These are phyloP conservation scores for Euphrasia confusa DNA, from an alignment of 257 asterid species.

Conservation along the genomic window DNA sequence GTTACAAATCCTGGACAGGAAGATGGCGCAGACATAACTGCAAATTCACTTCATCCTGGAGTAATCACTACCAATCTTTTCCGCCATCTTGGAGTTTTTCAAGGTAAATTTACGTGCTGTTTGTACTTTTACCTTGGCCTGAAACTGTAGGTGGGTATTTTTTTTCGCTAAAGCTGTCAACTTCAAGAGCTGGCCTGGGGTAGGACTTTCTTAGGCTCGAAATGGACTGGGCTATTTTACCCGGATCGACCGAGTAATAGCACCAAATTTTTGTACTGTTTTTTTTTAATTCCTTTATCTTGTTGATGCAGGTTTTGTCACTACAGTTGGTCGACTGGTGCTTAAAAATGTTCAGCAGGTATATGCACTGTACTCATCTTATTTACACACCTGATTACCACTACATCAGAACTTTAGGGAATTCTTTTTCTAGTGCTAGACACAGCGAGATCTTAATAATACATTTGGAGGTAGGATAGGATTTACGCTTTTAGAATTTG, in stretches of 20 bases:
- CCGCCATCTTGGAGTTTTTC: constrained; percentile 26
- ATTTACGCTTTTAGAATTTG: too few species aligned
- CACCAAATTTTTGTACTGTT: too few species aligned
- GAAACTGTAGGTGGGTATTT: too few species aligned
- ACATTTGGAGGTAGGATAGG: too few species aligned
- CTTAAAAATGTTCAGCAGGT: background rate
- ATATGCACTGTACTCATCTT: background rate
- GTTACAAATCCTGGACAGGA: constrained; percentile 43
- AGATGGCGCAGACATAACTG: constrained; percentile 66
- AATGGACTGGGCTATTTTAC: too few species aligned
- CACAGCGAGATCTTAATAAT: too few species aligned
- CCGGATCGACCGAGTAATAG: too few species aligned
- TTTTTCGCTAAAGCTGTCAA: too few species aligned
- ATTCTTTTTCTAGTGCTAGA: too few species aligned
- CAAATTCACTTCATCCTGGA: constrained; percentile 90
- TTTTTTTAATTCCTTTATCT: background rate
- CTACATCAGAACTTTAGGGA: background rate
- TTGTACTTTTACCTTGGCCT: too few species aligned
- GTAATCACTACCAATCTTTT: constrained; percentile 62
- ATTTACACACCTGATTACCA: background rate
- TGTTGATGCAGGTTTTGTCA: background rate
- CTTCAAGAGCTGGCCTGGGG: too few species aligned
- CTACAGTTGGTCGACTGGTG: background rate
- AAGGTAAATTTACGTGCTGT: background rate
- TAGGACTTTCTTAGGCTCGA: too few species aligned